These are phyloP conservation scores for Pseudogymnoascus sp. DNA, from an alignment of 2,329 filamentous ascomycete species.

Conservation along the genomic window DNA sequence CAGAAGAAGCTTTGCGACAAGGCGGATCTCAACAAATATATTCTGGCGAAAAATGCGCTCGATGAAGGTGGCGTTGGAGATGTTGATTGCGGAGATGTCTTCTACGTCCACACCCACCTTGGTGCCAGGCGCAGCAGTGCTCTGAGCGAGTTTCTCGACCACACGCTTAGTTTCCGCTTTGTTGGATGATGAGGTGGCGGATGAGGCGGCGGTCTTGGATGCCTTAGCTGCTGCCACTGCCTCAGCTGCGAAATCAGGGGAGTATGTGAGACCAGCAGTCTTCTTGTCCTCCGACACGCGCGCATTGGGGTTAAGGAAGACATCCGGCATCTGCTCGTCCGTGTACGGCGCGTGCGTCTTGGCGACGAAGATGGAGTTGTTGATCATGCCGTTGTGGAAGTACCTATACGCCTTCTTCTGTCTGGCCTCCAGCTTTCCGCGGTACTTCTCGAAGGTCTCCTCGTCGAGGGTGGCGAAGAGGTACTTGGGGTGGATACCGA, in stretches of 20 bases:
- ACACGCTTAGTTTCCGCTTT: constrained; percentile 51
- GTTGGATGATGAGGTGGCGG: constrained; percentile 54
- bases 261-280: constrained; percentile 68
- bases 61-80: constrained; percentile 88
- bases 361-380: constrained; percentile 94
- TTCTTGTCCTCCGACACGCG: constrained; percentile 84
- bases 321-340: constrained; percentile 74
- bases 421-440: constrained; percentile 77
- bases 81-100: constrained; percentile 77
- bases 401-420: constrained; percentile 99
- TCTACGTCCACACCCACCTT: constrained; percentile 94
- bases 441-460: constrained; percentile 73
- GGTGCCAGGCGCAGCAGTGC: constrained; percentile 54
- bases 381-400: constrained; percentile 97
- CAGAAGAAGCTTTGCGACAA: too few species aligned
- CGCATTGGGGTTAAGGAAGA: constrained; percentile 90
- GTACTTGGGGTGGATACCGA: constrained; percentile 95
- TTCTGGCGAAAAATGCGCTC: constrained; percentile 51
- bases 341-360: constrained; percentile 88
- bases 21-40: too few species aligned
- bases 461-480: constrained; percentile 91
- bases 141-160: constrained; percentile 68
- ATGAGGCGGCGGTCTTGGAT: constrained; percentile 45
- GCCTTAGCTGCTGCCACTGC: constrained; percentile 44
- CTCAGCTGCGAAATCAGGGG: constrained; percentile 51